Conservation (phyloP, 805 yeast species). For the Pichia sporocuriosa region DNA sequence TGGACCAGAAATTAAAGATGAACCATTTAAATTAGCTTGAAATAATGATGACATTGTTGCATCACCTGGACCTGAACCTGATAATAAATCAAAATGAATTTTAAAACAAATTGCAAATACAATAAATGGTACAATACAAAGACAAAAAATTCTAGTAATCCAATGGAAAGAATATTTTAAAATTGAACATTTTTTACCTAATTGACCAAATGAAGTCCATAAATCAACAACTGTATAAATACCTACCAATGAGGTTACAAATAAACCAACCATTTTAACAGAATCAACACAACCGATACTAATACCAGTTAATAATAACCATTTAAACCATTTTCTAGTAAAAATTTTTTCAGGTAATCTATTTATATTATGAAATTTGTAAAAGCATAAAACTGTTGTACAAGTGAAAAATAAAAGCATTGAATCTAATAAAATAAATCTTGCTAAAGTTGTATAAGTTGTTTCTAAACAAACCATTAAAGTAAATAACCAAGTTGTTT, state of each 20-base stretch:
- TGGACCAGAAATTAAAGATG: constrained; percentile 57
- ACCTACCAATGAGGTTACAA: constrained; percentile 84
- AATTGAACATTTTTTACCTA: constrained; percentile 24
- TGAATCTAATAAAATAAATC: constrained; percentile 87
- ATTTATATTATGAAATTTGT: constrained; percentile 61
- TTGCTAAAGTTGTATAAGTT: constrained; percentile 77
- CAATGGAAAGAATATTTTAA: constrained; percentile 54
- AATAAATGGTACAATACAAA: constrained; percentile 65
- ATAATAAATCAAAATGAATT: constrained; percentile 69
- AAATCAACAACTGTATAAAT: constrained; percentile 83
- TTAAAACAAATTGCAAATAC: constrained; percentile 72
- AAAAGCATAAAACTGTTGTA: constrained; percentile 68
- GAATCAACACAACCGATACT: constrained; percentile 86
- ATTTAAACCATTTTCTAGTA: constrained; percentile 84
- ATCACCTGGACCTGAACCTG: constrained; percentile 77
- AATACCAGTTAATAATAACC: constrained; percentile 81
- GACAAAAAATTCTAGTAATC: constrained; percentile 54
- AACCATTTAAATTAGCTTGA: constrained; percentile 69
- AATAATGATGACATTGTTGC: constrained; percentile 65
- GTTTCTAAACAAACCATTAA: constrained; percentile 77
- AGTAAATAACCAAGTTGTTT: constrained; percentile 71
- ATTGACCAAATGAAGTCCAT: constrained; percentile 83
- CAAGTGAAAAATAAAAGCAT: constrained; percentile 85
- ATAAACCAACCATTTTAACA: constrained; percentile 95
- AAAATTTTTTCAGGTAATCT: constrained; percentile 42